Base-by-base conservation (phyloP, 176 grass and related monocot genomes). In the Zea luxurians region DNA sequence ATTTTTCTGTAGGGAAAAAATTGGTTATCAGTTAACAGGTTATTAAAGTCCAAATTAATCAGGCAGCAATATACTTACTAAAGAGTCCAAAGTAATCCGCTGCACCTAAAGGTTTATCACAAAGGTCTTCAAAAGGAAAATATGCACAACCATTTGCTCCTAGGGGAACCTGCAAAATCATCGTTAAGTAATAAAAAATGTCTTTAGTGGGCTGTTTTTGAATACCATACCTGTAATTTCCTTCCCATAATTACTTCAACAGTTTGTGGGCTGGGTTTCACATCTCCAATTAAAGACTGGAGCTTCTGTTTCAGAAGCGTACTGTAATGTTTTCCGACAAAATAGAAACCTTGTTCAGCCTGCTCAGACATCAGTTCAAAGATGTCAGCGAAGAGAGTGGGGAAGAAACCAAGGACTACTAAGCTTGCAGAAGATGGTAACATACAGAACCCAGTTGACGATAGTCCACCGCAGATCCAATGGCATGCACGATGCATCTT, bases 41-140 rank as follows among this genome's bases (percentile, higher is more conserved):
- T 27, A 27, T 27, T 11, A 81, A 64, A 47, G 42, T 37, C 73
- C 48, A 75, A 9, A 61, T 21, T 42, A 43, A 81, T 43, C 20
- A 36, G 16, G 36, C 17, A 66, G 20, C 7, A 44, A 66, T 61
- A 27, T 27, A 84, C 89, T 93, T 85, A 97, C 96, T 94, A 60
- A 94, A 98, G 61, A 98, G 85, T 55, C 92, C 96, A 67, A 92
- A 98, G 75, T 98, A 98, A 77, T 98, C 95, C 5, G 91, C 95
- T 83, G 91, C 95, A 11, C 95, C 91, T 70, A 98, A 84, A 85
- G 92, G 96, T 74, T 71, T 94, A 66, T 98, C 92, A 73, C 92
- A 98, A 70, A 98, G 85, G 73, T 94, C 89, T 88, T 98, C 92
- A 79, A 95, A 92, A 5, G 16, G 80, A 83, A 98, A 98, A 87